These are phyloP conservation scores for Wakefieldia striispora DNA, from an alignment of 768 basidiomycete genomes.

Conservation along the genomic window DNA sequence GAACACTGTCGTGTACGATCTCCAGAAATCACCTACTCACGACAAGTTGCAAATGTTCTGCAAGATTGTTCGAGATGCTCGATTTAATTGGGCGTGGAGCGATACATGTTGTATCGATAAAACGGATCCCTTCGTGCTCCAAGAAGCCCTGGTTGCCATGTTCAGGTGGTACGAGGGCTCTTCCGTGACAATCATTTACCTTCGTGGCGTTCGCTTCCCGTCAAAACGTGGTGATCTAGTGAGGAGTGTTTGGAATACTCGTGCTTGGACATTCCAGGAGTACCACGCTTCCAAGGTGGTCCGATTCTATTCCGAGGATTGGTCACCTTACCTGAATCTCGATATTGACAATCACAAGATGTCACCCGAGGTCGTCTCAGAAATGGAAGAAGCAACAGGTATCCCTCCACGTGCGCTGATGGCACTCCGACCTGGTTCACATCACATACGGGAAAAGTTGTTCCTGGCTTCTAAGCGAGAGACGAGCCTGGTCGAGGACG, in stretches of 20 bases:
- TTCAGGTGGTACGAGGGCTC: neutral
- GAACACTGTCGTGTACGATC: conserved; percentile 3
- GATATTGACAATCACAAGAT: conserved; percentile 9
- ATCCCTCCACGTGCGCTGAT: neutral
- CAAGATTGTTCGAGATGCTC: neutral
- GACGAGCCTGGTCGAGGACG: conserved; percentile 9
- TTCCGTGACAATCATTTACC: neutral
- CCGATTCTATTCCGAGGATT: conserved; percentile 11
- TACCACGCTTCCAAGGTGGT: conserved; percentile 11
- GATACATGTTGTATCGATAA: conserved; percentile 10
- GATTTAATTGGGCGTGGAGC: conserved; percentile 8
- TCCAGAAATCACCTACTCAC: conserved; percentile 4
- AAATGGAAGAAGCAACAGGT: conserved; percentile 9
- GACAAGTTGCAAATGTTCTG: neutral
- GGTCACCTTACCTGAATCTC: conserved; percentile 6
- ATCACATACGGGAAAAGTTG: conserved; percentile 5
- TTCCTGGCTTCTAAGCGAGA: conserved; percentile 5
- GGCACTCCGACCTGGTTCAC: conserved; percentile 1
- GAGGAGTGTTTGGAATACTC: conserved; percentile 3
- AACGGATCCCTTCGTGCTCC: neutral
- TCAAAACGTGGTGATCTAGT: neutral
- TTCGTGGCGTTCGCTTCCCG: neutral
- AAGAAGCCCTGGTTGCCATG: neutral
- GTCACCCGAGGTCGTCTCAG: neutral
- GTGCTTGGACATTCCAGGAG: conserved; percentile 8